Evolutionary conservation across 148 eudicot species (phyloP), one percentile per base, ranked within the genome.

Genomic region (Rhododendron ferrugineum): DNA sequence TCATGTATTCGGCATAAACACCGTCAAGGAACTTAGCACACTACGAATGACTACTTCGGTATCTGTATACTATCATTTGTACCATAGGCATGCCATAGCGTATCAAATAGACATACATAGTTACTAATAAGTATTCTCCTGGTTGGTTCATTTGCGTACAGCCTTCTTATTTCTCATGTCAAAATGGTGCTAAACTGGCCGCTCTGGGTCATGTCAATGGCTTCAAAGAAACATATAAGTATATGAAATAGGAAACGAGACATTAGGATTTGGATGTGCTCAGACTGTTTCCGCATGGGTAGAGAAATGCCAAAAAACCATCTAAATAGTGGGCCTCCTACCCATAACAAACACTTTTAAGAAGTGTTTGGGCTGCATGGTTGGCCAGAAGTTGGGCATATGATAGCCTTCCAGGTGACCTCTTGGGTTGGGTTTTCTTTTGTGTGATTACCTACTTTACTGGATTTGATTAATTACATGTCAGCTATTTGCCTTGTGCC

Each of bases 401-500:
- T 54, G 42, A 34, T 34, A 32, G 44, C 74, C 36, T 68, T 28
- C 6, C 56, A 60, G 36, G 11, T n/a, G 30, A 64, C 4, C 44
- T 54, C 30, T 16, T 37, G 32, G 18, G 18, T 58, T n/a, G 34
- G 83, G 47, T 68, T 15, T 79, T 79, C 4, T 36, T n/a, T 34
- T 47, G 11, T 37, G 18, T 37, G n/a, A 20, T 18, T 80, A 32
- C 68, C 26, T 14, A 40, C 47, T 20, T 22, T 37, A 13, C 49
- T 80, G 14, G 66, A 37, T 58, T 80, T 80, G 46, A 54, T 2
- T 23, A 81, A 37, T 81, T 58, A 80, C 70, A 54, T 56, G 15
- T 56, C 64, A 79, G 62, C 34, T 49, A 58, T 70, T 80, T 80
- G 83, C 36, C n/a, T 16, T 54, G 82, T 47, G 36, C 78, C 13